Conservation (phyloP, 805 yeast genomes). For the Nematodospora valgi region DNA sequence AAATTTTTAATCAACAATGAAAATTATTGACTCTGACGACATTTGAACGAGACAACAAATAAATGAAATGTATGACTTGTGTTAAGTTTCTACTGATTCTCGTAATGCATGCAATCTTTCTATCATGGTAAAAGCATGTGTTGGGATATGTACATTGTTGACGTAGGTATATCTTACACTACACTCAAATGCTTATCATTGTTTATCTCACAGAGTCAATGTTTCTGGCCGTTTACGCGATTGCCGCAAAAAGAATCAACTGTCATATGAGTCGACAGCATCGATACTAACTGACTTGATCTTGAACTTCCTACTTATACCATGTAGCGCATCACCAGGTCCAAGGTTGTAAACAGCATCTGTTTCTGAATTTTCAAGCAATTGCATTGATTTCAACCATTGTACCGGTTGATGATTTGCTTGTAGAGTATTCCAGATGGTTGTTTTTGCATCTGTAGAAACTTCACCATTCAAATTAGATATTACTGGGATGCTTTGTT, state of each 20-base stretch:
- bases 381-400: slow-evolving; percentile 36
- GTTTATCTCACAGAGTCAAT: too few relatives aligned
- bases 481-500: slow-evolving; percentile 30
- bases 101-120: too few relatives aligned
- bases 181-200: too few relatives aligned
- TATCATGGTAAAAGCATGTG: too few relatives aligned
- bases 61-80: too few relatives aligned
- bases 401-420: slow-evolving; percentile 44
- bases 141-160: too few relatives aligned
- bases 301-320: slow-evolving; percentile 11
- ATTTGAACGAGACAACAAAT: too few relatives aligned
- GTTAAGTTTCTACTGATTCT: too few relatives aligned
- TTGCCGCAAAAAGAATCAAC: too few relatives aligned
- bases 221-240: too few relatives aligned
- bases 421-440: slow-evolving; percentile 30
- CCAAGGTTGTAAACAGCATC: slow-evolving; percentile 30
- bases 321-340: slow-evolving; percentile 36
- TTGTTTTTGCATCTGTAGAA: slow-evolving; percentile 16
- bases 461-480: slow-evolving; percentile 34
- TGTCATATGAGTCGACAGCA: not conserved
- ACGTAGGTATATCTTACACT: too few relatives aligned
- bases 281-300: slow-evolving; percentile 1
- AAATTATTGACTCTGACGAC: too few relatives aligned
- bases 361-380: slow-evolving; percentile 13
- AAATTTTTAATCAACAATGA: slow-evolving; percentile 1